Evolutionary conservation across 768 basidiomycete genomes (phyloP).

Genomic region (Tricholoma furcatifolium): DNA sequence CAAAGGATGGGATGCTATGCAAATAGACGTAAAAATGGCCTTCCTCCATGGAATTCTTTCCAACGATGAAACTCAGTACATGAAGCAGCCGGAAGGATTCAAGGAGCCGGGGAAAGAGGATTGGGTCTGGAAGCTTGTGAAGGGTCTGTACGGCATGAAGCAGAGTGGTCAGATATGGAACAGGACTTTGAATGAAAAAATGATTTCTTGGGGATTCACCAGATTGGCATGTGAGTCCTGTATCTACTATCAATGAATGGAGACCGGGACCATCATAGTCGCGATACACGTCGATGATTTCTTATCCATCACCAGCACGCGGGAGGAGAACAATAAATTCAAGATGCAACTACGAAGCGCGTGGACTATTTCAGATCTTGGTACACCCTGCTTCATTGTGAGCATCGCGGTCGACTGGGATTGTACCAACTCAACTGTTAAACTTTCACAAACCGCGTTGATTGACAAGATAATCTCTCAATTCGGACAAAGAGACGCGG

Average conservation of each 20-base stretch:
- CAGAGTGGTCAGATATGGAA: slow-evolving; percentile 27
- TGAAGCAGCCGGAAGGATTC: too few species aligned
- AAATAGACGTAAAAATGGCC: slow-evolving; percentile 32
- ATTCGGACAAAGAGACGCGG: slow-evolving; percentile 16
- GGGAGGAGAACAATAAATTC: slow-evolving; percentile 16
- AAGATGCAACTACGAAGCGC: slow-evolving; percentile 21
- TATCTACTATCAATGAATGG: slow-evolving; percentile 13
- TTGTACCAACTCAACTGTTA: slow-evolving; percentile 11
- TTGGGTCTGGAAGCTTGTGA: too few species aligned
- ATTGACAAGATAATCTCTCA: slow-evolving; percentile 17
- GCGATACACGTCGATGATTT: slow-evolving; percentile 33
- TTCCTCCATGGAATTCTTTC: slow-evolving; percentile 19
- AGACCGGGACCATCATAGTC: slow-evolving; percentile 17
- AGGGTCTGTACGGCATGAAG: too few species aligned
- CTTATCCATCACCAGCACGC: slow-evolving; percentile 17
- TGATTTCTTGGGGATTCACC: slow-evolving; percentile 25
- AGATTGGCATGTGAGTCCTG: too few species aligned
- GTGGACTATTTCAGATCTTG: slow-evolving; percentile 34
- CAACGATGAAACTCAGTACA: too few species aligned
- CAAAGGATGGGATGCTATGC: slow-evolving; percentile 23
- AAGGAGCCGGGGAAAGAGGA: too few species aligned
- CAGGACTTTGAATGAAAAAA: slow-evolving; percentile 19
- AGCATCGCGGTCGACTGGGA: slow-evolving; percentile 36
- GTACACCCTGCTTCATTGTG: slow-evolving; percentile 26
- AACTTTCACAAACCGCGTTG: slow-evolving; percentile 15